These are phyloP conservation scores for Cavenderia fasciculata DNA, from an alignment of 78 protist genomes.

Conservation along the genomic window DNA sequence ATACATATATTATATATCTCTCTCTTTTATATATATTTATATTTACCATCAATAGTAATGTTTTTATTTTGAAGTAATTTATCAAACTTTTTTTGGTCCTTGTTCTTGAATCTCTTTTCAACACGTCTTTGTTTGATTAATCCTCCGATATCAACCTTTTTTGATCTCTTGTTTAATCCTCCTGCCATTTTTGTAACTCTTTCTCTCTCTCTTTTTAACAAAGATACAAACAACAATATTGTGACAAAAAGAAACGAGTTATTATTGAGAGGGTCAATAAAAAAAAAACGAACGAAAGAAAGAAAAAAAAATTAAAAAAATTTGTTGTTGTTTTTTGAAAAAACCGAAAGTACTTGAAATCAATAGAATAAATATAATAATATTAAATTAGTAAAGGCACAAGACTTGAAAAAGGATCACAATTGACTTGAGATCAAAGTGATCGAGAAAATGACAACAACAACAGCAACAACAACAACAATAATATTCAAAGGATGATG, in stretches of 20 bases:
- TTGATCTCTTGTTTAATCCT: slow-evolving; percentile 37
- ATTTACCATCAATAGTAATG: background rate
- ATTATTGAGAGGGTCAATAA: no score
- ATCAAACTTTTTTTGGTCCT: background rate
- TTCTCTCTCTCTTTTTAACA: no score
- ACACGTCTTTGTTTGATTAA: slow-evolving; percentile 52
- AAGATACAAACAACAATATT: no score
- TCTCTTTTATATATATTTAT: background rate
- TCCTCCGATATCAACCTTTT: slow-evolving; percentile 39
- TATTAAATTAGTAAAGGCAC: no score
- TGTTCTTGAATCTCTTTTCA: slow-evolving; percentile 3
- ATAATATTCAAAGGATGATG: no score
- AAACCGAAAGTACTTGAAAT: no score
- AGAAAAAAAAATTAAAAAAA: background rate
- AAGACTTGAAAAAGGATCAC: no score
- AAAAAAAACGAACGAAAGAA: background rate
- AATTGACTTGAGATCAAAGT: no score
- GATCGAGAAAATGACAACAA: no score
- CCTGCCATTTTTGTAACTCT: no score
- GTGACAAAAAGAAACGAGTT: background rate
- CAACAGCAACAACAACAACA: no score
- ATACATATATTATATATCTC: background rate
- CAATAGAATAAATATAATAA: no score
- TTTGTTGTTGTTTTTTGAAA: background rate
- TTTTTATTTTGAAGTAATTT: background rate